phyloP scores from a whole-genome alignment of 129 eudicot species.

The Ambrosia artemisiifolia region DNA sequence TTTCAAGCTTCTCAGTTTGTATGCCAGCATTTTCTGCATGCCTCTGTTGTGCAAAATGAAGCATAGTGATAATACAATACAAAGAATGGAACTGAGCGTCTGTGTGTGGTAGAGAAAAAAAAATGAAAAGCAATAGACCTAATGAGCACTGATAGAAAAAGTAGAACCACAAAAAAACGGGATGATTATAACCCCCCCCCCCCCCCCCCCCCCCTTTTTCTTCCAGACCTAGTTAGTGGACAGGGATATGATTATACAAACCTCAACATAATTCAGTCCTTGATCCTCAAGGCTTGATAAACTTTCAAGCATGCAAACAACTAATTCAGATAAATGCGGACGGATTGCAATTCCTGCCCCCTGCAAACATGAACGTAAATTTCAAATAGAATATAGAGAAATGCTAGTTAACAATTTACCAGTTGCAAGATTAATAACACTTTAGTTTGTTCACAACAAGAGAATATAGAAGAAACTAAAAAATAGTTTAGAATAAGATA shows the following conservation, averaged over 20 bases:
- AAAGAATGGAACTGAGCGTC: neutral
- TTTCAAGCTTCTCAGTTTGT: slow-evolving; percentile 94
- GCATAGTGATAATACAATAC: neutral
- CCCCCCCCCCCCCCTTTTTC: no score
- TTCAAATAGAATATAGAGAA: slow-evolving; percentile 3
- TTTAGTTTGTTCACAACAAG: neutral
- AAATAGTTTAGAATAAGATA: neutral
- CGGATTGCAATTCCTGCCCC: slow-evolving; percentile 94
- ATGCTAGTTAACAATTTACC: neutral
- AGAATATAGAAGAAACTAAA: neutral
- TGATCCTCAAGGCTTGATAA: slow-evolving; percentile 98
- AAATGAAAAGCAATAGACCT: neutral
- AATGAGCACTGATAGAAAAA: no score
- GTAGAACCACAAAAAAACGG: no score
- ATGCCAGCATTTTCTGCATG: slow-evolving; percentile 94
- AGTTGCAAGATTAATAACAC: slow-evolving; percentile 10
- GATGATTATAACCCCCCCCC: no score
- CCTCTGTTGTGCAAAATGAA: slow-evolving; percentile 39
- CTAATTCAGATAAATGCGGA: slow-evolving; percentile 85
- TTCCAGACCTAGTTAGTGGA: neutral
- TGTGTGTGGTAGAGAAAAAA: neutral
- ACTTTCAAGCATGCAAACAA: slow-evolving; percentile 97
- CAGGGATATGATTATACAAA: slow-evolving; percentile 31
- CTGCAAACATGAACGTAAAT: slow-evolving; percentile 38
- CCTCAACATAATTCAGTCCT: slow-evolving; percentile 96